These are phyloP conservation scores for Aspergillus ustus DNA, from an alignment of 2,329 filamentous ascomycete genomes.

Conservation along the genomic window DNA sequence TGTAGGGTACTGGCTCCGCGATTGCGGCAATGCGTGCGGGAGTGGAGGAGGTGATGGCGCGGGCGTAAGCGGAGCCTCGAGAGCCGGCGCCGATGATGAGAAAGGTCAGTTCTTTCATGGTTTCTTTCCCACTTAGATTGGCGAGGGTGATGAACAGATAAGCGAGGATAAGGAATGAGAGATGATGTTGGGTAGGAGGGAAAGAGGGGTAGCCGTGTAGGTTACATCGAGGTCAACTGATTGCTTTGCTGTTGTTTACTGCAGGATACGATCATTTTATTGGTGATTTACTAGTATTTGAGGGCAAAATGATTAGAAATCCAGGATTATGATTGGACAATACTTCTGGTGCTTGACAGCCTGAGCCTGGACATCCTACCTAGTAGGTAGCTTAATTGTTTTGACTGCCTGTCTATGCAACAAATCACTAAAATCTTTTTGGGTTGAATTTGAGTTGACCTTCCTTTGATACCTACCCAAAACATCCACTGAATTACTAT, in stretches of 20 bases:
- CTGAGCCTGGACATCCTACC: no score
- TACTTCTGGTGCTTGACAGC: neutral
- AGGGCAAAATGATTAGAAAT: neutral
- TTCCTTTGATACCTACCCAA: neutral
- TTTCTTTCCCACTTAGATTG: neutral
- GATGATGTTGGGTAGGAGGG: neutral
- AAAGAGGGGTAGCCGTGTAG: neutral
- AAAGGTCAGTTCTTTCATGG: slow-evolving; percentile 58
- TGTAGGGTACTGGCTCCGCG: slow-evolving; percentile 79
- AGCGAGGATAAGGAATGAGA: neutral
- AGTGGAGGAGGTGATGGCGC: slow-evolving; percentile 66
- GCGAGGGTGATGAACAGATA: no score
- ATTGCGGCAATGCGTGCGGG: slow-evolving; percentile 74
- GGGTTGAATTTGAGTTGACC: neutral
- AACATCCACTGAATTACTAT: no score
- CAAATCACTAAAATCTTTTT: neutral
- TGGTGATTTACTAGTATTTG: neutral
- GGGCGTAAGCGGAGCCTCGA: slow-evolving; percentile 75
- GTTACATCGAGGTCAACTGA: neutral
- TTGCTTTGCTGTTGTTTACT: neutral
- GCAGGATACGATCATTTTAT: neutral
- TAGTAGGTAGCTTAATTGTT: neutral
- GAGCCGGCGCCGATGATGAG: slow-evolving; percentile 83
- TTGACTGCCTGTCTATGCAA: neutral
- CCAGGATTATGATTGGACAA: neutral